Conservation (phyloP, 2,329 filamentous ascomycete genomes). For the Cladophialophora exuberans region DNA sequence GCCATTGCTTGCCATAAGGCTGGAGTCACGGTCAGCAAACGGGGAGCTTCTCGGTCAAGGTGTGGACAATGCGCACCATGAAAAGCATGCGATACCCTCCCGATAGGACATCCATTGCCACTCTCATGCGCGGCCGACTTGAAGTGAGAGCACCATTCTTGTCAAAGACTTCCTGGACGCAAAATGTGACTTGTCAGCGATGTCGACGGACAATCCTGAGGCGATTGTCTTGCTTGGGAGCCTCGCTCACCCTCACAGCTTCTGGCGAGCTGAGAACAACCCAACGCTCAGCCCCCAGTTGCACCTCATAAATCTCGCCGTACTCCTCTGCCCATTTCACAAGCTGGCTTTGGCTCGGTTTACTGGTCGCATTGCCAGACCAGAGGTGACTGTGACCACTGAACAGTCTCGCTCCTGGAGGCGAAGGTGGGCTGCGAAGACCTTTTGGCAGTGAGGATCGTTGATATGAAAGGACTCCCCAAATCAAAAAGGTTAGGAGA, state of each 20-base stretch:
- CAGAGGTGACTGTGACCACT: slow-evolving; percentile 15
- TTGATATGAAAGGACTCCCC: not conserved
- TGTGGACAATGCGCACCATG: slow-evolving; percentile 3
- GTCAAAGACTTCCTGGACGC: slow-evolving; percentile 8
- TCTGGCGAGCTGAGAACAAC: slow-evolving; percentile 15
- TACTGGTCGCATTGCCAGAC: slow-evolving; percentile 9
- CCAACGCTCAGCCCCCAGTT: slow-evolving; percentile 22
- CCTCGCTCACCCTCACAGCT: slow-evolving; percentile 10
- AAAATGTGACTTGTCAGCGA: not conserved
- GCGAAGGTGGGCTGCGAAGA: slow-evolving; percentile 5
- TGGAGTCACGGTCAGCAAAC: not conserved
- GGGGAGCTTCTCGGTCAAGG: not conserved
- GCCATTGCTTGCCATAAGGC: slow-evolving; percentile 15
- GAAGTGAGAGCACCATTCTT: slow-evolving; percentile 1
- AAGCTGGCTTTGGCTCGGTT: slow-evolving; percentile 17
- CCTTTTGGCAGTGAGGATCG: slow-evolving; percentile 9
- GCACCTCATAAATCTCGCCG: slow-evolving; percentile 26
- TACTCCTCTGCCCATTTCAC: slow-evolving; percentile 27
- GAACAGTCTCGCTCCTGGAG: slow-evolving; percentile 11
- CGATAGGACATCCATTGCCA: slow-evolving; percentile 11
- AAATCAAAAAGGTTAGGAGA: not conserved
- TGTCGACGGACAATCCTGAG: not conserved
- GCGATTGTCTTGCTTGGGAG: not conserved
- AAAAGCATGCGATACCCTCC: slow-evolving; percentile 17
- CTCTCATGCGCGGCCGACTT: not conserved